Conservation (phyloP, 2,329 filamentous ascomycete species). For the Alternaria sp. region DNA sequence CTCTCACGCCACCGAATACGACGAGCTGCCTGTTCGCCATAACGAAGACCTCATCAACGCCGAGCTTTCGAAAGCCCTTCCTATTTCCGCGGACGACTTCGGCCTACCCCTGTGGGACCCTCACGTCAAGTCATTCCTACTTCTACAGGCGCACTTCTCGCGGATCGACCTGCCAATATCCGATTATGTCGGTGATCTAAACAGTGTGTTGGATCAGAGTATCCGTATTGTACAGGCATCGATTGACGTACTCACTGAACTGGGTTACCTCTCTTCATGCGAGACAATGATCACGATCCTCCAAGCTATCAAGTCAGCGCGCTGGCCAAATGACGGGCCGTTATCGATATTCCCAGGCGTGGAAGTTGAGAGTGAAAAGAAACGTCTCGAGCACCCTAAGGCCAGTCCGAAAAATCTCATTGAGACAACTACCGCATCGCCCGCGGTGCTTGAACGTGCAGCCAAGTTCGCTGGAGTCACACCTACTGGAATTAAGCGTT, state of each 20-base stretch:
- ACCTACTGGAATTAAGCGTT: slow-evolving; percentile 52
- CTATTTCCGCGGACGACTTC: slow-evolving; percentile 67
- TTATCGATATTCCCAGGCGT: slow-evolving; percentile 81
- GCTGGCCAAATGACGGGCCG: slow-evolving; percentile 85
- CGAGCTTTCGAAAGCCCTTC: slow-evolving; percentile 82
- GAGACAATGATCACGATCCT: slow-evolving; percentile 83
- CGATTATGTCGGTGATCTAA: slow-evolving; percentile 96
- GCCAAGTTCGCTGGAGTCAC: slow-evolving; percentile 60
- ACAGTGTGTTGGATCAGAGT: slow-evolving; percentile 86
- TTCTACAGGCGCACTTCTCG: slow-evolving; percentile 94
- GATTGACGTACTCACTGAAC: slow-evolving; percentile 90
- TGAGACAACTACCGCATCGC: slow-evolving; percentile 41
- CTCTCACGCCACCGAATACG: slow-evolving; percentile 91
- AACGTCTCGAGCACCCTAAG: slow-evolving; percentile 51
- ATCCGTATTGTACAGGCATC: slow-evolving; percentile 96
- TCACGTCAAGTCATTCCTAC: slow-evolving; percentile 92
- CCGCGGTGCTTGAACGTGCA: slow-evolving; percentile 41
- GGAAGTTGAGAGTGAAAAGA: slow-evolving; percentile 52
- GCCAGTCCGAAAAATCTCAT: slow-evolving; percentile 45
- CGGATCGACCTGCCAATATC: slow-evolving; percentile 91
- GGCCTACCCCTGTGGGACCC: slow-evolving; percentile 96
- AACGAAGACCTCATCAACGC: slow-evolving; percentile 98
- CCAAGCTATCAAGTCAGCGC: slow-evolving; percentile 89
- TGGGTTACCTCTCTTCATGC: slow-evolving; percentile 80
- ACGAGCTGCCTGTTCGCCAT: slow-evolving; percentile 95